A percentile compares a stretch with the other conserved stretches of the same genome.
These are phyloP conservation scores for Corymbia citriodora DNA, from an alignment of 441 rosid genomes.

Conservation along the genomic window DNA sequence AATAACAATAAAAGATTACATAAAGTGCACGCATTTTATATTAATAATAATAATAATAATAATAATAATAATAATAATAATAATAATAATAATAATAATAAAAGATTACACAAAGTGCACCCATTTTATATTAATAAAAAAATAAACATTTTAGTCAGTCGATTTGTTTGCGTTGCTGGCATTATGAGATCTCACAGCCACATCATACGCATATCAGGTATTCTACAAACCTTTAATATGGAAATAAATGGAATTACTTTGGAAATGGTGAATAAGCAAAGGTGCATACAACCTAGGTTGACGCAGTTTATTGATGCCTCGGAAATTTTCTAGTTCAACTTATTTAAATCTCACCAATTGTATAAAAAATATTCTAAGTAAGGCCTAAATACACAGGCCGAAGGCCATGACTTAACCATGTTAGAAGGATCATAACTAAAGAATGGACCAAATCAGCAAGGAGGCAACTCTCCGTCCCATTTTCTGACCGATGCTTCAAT, in stretches of 20 bases:
- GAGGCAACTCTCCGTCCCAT: background rate
- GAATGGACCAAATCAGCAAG: background rate
- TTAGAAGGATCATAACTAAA: background rate
- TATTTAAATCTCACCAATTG: background rate
- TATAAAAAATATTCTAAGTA: too few species aligned
- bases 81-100: background rate
- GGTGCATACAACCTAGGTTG: background rate
- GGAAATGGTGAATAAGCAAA: background rate
- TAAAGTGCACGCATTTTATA: too few species aligned
- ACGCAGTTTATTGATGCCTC: background rate
- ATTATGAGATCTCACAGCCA: background rate
- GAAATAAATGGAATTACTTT: background rate
- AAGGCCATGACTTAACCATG: background rate
- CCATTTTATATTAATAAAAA: background rate
- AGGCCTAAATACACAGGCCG: background rate
- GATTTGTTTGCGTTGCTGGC: background rate
- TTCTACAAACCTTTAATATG: background rate
- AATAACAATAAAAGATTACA: background rate
- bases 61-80: background rate
- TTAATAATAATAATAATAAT: background rate
- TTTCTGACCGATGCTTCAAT: background rate
- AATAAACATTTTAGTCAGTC: background rate
- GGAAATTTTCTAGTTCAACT: too few species aligned
- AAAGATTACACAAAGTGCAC: background rate
- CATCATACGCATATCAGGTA: background rate